Percentiles rank a stretch among this genome's conserved stretches.
Conservation (phyloP, 306 rosid genomes). For the Rosa rugosa region DNA sequence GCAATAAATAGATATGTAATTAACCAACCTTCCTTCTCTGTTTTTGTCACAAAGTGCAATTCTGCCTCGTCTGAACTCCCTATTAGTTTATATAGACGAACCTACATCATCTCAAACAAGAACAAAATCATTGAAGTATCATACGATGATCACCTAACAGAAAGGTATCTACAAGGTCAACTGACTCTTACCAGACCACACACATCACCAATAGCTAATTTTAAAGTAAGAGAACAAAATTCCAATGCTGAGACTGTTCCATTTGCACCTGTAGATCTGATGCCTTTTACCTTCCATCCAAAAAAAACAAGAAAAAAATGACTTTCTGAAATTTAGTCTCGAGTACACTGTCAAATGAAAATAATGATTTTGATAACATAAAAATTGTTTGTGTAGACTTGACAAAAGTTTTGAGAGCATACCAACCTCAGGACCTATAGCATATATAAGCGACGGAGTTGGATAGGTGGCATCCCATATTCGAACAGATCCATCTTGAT, state of each 20-base stretch:
- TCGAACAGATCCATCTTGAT: slow-evolving; percentile 80
- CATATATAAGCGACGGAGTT: slow-evolving; percentile 45
- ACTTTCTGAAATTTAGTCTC: slow-evolving; percentile 6
- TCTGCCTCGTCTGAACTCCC: slow-evolving; percentile 39
- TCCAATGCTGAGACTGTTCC: slow-evolving; percentile 68
- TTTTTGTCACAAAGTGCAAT: slow-evolving; percentile 56
- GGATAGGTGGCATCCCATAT: slow-evolving; percentile 89
- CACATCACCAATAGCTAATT: slow-evolving; percentile 62
- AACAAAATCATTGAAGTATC: slow-evolving; percentile 28
- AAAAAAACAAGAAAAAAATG: slow-evolving; percentile 30
- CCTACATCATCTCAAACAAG: slow-evolving; percentile 51
- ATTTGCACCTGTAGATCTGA: slow-evolving; percentile 37
- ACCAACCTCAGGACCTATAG: slow-evolving; percentile 65
- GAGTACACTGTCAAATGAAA: slow-evolving; percentile 19
- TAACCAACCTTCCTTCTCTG: slow-evolving; percentile 60
- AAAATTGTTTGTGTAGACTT: slow-evolving; percentile 12
- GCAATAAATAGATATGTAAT: background rate
- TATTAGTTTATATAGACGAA: slow-evolving; percentile 59
- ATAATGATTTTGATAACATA: slow-evolving; percentile 10
- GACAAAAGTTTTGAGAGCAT: slow-evolving; percentile 10
- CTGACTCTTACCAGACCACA: slow-evolving; percentile 64
- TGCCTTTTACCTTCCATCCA: slow-evolving; percentile 55
- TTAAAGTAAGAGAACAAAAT: slow-evolving; percentile 57
- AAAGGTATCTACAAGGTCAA: slow-evolving; percentile 15
- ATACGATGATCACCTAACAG: slow-evolving; percentile 22